A percentile compares a stretch with the other conserved stretches of the same genome.
These are phyloP conservation scores for Hyaloperonospora arabidopsidis DNA, from an alignment of 352 stramenopile species.

Conservation along the genomic window DNA sequence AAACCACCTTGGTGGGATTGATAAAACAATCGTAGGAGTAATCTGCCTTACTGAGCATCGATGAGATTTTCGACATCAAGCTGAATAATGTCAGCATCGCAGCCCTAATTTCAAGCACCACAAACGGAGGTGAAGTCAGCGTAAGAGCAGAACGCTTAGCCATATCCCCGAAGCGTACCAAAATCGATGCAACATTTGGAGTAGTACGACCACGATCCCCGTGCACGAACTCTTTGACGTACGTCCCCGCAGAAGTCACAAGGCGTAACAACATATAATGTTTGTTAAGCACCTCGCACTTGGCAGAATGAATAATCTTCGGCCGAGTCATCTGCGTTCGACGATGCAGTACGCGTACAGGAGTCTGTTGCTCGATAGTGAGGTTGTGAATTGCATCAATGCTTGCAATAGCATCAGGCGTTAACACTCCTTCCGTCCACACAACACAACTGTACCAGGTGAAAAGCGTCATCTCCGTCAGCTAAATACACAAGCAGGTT, in stretches of 20 bases:
- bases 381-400: conserved; percentile 80
- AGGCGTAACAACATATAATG: conserved; percentile 96
- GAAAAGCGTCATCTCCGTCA: neutral
- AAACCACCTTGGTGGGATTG: too few relatives aligned
- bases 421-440: conserved; percentile 59
- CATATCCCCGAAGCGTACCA: conserved; percentile 38
- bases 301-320: conserved; percentile 85
- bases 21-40: too few relatives aligned
- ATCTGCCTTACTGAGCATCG: conserved; percentile 35
- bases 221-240: conserved; percentile 99
- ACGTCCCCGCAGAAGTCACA: conserved; percentile 93
- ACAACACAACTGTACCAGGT: conserved; percentile 55
- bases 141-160: neutral
- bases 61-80: conserved; percentile 92
- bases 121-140: conserved; percentile 4
- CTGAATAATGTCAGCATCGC: conserved; percentile 94
- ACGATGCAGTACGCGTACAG: conserved; percentile 96
- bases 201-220: conserved; percentile 95
- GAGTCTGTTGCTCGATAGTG: conserved; percentile 92
- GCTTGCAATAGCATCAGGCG: conserved; percentile 47
- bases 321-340: conserved; percentile 89
- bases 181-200: conserved; percentile 89
- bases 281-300: conserved; percentile 88
- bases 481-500: neutral
- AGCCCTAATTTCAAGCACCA: conserved; percentile 48